Base-by-base conservation (phyloP, 2,329 filamentous ascomycete species). In the Dactylonectria macrodidyma region DNA sequence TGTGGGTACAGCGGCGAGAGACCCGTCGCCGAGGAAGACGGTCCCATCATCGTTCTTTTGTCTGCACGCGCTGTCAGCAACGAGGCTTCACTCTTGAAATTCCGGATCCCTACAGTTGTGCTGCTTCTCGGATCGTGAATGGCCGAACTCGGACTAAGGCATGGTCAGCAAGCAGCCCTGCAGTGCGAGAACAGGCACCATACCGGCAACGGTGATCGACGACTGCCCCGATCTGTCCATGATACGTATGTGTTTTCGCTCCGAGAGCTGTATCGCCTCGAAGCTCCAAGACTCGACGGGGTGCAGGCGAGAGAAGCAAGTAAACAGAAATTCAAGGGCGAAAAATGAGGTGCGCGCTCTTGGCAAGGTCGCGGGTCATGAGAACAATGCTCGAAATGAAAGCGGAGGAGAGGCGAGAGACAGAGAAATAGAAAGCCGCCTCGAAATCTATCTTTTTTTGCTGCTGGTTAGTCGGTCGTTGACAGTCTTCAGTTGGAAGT, bases 21-120 rank as follows among this genome's bases (percentile, higher is more conserved):
- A 98, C 67, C 96, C 96, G 80, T 99, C 96, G 68, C 96, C 96
- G n/a, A 99, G 89, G 79, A 99, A 99, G 44, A 97, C 82, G 5
- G 94, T 95, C 61, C 92, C 91, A 81, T 98, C 95, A 75, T 99
- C 95, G 76, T 83, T 88, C 78, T 87, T 89, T 59, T 90, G 87
- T 74, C 88, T 90, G 72, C 12, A 1, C 5, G 10, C 30, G 51
- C 3, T 9, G 54, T 76, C 64, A 78, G 68, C 38, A 44, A 65
- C 6, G 24, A 36, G 5, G 7, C 59, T 16, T 34, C 6, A 6
- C 9, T 3, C n/a, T 1, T 5, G 24, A 5, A 1, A 6, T 7
- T 30, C 7, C 12, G n/a, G 36, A 16, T 24, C 56, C 87, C 64
- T 85, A 92, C 86, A 99, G 84, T 84, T 98, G 95, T 47, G 96